Conservation (phyloP, 768 basidiomycete genomes). For the Pleurotus ostreatus region DNA sequence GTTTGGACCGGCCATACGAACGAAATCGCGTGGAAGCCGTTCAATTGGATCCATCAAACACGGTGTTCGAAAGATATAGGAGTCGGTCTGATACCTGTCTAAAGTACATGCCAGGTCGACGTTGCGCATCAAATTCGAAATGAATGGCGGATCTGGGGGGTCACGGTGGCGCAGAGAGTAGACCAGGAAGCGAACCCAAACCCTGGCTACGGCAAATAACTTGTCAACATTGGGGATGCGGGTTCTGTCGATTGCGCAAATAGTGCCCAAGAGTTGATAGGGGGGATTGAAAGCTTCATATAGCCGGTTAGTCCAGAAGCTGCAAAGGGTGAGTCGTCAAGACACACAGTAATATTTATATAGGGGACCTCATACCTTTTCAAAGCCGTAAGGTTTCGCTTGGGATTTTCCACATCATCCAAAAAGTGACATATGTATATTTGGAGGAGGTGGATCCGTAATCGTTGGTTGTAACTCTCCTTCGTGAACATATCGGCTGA, state of each 20-base stretch:
- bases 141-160: conserved; percentile 20
- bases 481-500: conserved; percentile 15
- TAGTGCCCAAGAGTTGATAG: conserved; percentile 40
- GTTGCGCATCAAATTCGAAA: conserved; percentile 36
- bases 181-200: conserved; percentile 42
- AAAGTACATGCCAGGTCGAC: conserved; percentile 33
- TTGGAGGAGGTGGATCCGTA: conserved; percentile 45
- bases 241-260: conserved; percentile 26
- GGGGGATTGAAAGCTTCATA: conserved; percentile 50
- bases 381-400: conserved; percentile 10
- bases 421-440: conserved; percentile 40
- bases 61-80: conserved; percentile 29
- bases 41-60: conserved; percentile 17
- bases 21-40: conserved; percentile 14
- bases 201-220: conserved; percentile 31
- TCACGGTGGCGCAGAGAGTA: conserved; percentile 25
- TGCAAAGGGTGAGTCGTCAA: conserved; percentile 14
- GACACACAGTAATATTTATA: neutral
- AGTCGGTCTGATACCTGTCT: conserved; percentile 27
- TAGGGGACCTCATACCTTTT: conserved; percentile 15
- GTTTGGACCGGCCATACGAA: conserved; percentile 17
- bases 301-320: conserved; percentile 42
- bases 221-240: conserved; percentile 35
- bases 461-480: conserved; percentile 35
- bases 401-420: conserved; percentile 13